These are phyloP conservation scores for Colletotrichum cordylinicola DNA, from an alignment of 2,329 filamentous ascomycete species.

Conservation along the genomic window DNA sequence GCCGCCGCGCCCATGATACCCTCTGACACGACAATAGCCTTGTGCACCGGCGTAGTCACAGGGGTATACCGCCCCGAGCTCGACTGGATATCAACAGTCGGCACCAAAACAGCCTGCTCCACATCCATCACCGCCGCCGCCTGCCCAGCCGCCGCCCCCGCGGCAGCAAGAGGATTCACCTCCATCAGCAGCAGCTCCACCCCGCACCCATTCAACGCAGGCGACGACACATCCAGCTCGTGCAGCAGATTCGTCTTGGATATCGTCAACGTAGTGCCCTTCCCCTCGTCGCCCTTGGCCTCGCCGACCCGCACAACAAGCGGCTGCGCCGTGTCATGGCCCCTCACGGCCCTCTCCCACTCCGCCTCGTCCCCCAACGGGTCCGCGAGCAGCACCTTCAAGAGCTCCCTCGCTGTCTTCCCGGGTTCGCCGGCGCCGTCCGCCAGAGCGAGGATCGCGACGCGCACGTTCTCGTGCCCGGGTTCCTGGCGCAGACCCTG, in stretches of 20 bases:
- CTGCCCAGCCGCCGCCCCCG: conserved; percentile 41
- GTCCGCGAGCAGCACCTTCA: conserved; percentile 74
- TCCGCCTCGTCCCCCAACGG: conserved; percentile 65
- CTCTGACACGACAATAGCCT: conserved; percentile 74
- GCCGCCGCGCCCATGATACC: conserved; percentile 73
- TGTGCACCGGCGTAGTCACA: conserved; percentile 84
- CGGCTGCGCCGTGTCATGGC: conserved; percentile 57
- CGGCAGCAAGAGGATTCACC: conserved; percentile 50
- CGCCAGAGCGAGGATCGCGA: conserved; percentile 61
- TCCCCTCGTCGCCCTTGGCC: background rate
- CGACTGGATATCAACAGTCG: conserved; percentile 74
- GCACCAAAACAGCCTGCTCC: conserved; percentile 75
- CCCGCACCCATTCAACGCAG: conserved; percentile 63
- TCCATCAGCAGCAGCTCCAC: conserved; percentile 69
- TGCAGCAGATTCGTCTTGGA: conserved; percentile 47
- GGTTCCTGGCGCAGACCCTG: conserved; percentile 64
- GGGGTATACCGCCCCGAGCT: conserved; percentile 68
- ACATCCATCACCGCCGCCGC: conserved; percentile 41
- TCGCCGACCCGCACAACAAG: conserved; percentile 61
- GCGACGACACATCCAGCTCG: conserved; percentile 68
- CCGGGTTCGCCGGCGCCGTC: conserved; percentile 39
- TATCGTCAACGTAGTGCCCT: conserved; percentile 6
- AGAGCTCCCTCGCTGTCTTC: conserved; percentile 65
- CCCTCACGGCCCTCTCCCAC: conserved; percentile 71
- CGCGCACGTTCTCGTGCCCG: conserved; percentile 62